Conservation (phyloP, 2,329 filamentous ascomycete species). For the Rutstroemia sp. region DNA sequence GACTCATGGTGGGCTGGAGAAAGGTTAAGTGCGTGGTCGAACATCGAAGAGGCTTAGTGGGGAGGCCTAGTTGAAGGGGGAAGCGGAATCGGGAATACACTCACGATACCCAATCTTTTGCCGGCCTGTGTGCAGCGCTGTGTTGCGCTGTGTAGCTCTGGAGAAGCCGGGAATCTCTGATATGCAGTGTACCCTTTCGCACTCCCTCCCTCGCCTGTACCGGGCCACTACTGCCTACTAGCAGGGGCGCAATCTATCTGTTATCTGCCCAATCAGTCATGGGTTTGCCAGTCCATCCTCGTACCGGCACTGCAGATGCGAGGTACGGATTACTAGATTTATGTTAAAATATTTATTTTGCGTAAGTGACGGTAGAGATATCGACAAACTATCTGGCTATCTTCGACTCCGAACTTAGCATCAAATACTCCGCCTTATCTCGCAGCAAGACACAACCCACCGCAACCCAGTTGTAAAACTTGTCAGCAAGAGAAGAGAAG, state of each 20-base stretch:
- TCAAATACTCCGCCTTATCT: constrained; percentile 6
- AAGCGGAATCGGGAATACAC: too few species aligned
- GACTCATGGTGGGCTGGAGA: background rate
- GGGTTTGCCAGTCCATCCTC: constrained; percentile 6
- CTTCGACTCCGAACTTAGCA: background rate
- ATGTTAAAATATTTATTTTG: constrained; percentile 11
- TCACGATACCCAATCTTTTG: too few species aligned
- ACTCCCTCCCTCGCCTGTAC: too few species aligned
- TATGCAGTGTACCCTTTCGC: too few species aligned
- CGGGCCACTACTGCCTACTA: background rate
- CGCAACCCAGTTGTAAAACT: too few species aligned
- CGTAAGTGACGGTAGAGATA: background rate
- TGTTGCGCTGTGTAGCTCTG: too few species aligned
- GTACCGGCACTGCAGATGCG: constrained; percentile 13
- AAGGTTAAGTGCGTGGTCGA: too few species aligned
- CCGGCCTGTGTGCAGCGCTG: too few species aligned
- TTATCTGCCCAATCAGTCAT: constrained; percentile 1
- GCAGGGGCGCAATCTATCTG: background rate
- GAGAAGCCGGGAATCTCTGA: too few species aligned
- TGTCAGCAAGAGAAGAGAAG: background rate
- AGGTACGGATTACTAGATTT: constrained; percentile 18
- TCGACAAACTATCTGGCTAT: too few species aligned
- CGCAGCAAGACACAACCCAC: background rate
- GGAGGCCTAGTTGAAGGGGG: background rate
- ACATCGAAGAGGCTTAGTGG: too few species aligned